Percentiles rank a stretch among this genome's conserved stretches.
These are phyloP conservation scores for Colletotrichum cereale DNA, from an alignment of 2,329 filamentous ascomycete species.

Conservation along the genomic window DNA sequence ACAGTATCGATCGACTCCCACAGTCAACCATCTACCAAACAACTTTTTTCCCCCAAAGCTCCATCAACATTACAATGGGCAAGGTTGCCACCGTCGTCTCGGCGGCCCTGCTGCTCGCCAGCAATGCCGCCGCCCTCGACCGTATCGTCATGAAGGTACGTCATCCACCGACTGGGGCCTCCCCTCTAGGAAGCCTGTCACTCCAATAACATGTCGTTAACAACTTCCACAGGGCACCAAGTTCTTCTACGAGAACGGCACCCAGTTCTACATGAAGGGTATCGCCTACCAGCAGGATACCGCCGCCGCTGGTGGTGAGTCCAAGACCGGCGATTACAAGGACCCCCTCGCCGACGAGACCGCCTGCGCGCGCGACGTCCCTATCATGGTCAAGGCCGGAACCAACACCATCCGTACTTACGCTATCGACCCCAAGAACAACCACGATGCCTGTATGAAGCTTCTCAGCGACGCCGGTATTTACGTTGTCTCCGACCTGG, in stretches of 20 bases:
- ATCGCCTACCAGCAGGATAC: conserved; percentile 93
- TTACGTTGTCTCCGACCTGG: conserved; percentile 94
- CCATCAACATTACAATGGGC: conserved; percentile 27
- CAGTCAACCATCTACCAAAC: background rate
- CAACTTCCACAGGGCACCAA: conserved; percentile 72
- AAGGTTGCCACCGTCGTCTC: conserved; percentile 45
- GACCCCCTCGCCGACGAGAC: conserved; percentile 84
- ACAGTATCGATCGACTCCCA: conserved; percentile 11
- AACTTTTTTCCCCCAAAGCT: background rate
- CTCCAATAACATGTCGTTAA: conserved; percentile 3
- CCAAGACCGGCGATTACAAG: conserved; percentile 69
- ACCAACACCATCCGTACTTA: conserved; percentile 98
- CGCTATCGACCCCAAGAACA: conserved; percentile 82
- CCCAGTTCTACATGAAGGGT: conserved; percentile 84
- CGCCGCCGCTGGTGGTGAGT: conserved; percentile 65
- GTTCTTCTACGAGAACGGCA: conserved; percentile 87
- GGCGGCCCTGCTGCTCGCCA: conserved; percentile 57
- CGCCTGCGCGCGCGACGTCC: conserved; percentile 86
- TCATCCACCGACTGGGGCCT: background rate
- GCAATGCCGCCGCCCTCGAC: conserved; percentile 60
- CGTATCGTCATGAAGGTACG: conserved; percentile 78
- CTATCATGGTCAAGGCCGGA: conserved; percentile 79
- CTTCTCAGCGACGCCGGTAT: conserved; percentile 87
- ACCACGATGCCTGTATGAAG: conserved; percentile 89
- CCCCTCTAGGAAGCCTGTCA: conserved; percentile 15